Evolutionary conservation across 257 asterid species (phyloP).

Genomic region (Ballota nigra): DNA sequence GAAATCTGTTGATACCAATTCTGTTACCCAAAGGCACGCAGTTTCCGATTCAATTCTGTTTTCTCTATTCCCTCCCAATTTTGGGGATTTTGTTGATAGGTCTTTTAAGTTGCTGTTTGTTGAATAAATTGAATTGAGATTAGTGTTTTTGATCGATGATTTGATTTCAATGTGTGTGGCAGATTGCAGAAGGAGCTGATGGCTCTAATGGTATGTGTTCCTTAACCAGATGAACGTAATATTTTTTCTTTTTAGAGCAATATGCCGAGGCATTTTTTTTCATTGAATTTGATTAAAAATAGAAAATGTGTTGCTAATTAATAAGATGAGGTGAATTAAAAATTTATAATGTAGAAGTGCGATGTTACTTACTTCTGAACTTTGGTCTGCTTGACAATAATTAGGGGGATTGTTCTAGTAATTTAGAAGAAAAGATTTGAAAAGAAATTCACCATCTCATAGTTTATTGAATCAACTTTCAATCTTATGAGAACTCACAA

Average conservation of each 20-base stretch:
- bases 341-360: not conserved
- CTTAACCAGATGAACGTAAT: slow-evolving; percentile 18
- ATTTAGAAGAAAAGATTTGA: not conserved
- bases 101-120: not conserved
- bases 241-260: not conserved
- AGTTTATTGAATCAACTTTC: not conserved
- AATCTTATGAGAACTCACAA: not conserved
- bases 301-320: not conserved
- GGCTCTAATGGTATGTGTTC: slow-evolving; percentile 61
- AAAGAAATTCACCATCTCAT: not conserved
- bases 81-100: not conserved
- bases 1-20: slow-evolving; percentile 49
- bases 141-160: slow-evolving; percentile 2
- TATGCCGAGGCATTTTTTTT: not conserved
- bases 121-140: not conserved
- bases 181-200: slow-evolving; percentile 82
- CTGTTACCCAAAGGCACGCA: slow-evolving; percentile 60
- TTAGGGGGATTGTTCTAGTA: not conserved
- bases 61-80: not conserved
- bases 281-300: not conserved
- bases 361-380: not conserved
- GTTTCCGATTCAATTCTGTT: not conserved
- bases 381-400: not conserved
- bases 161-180: slow-evolving; percentile 17
- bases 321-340: not conserved